Base-by-base conservation (phyloP, 352 stramenopile genomes). In the Plasmopara viticola region DNA sequence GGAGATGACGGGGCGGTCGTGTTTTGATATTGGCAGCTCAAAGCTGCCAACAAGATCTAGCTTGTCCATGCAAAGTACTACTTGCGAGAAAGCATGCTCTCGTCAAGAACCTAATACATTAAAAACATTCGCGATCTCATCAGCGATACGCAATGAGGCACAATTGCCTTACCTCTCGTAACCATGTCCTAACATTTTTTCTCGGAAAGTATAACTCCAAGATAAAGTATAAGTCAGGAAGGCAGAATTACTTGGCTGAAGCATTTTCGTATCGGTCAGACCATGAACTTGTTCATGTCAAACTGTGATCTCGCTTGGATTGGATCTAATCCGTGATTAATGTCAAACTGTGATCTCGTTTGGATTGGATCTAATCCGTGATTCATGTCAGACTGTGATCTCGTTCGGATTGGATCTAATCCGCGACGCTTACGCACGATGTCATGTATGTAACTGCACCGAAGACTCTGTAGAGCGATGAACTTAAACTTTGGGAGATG, bases 71-170 rank as follows among this genome's bases (percentile, higher is more conserved):
- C 37, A 41, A 41, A 13, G 14, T 18, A 5, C 6, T 6, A 41
- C 37, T 41, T 41, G 37, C 37, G n/a, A 41, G 5, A 13, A 41
- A 41, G 37, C 5, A 41, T 17, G 37, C 37, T 17, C 13, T n/a
- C 13, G 9, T 17, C 6, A 41, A 41, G 37, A 18, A 18, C 37
- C 2, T 8, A 15, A 2, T 17, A 1, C 37, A 2, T 41, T 15
- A 6, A 18, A 41, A 15, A 6, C 37, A 6, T 41, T 41, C 14
- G 37, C 14, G 37, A 41, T 41, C 37, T 41, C 7, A 3, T 18
- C 38, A 51, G 44, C 31, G 34, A 45, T 41, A 45, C 28, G 43
- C 44, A 29, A 8, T 41, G 37, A 2, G 14, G 18, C n/a, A 15
- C 37, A 41, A 2, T 41, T 13, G 37, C 37, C 6, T 41, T 2